Conservation (phyloP, 1,139 yeast genomes). For the Insectozyma bohioensis region DNA sequence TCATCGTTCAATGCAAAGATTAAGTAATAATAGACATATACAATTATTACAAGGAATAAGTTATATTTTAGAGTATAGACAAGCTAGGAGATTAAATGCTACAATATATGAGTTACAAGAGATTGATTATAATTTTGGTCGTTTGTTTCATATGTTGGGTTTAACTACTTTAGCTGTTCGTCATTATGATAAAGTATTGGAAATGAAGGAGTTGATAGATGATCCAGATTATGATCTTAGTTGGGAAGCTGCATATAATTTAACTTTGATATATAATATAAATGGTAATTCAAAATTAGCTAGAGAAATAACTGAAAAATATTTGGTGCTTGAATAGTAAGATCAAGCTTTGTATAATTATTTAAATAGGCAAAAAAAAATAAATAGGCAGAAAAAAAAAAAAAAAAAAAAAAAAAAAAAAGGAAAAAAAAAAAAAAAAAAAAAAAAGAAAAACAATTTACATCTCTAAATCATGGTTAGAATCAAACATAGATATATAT, state of each 20-base stretch:
- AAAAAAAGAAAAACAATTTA: too few relatives aligned
- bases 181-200: slow-evolving; percentile 69
- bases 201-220: slow-evolving; percentile 24
- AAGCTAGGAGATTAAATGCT: slow-evolving; percentile 36
- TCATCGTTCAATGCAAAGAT: slow-evolving; percentile 92
- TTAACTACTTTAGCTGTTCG: slow-evolving; percentile 67
- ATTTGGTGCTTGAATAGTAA: slow-evolving; percentile 44
- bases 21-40: slow-evolving; percentile 79
- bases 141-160: slow-evolving; percentile 83
- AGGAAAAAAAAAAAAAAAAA: neutral
- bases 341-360: too few relatives aligned
- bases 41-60: slow-evolving; percentile 87
- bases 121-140: slow-evolving; percentile 77
- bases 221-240: slow-evolving; percentile 53
- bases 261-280: slow-evolving; percentile 68
- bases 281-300: slow-evolving; percentile 75
- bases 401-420: slow-evolving; percentile 1
- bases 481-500: slow-evolving; percentile 76
- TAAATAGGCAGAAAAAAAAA: neutral
- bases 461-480: slow-evolving; percentile 64
- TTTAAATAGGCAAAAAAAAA: neutral
- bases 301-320: slow-evolving; percentile 58
- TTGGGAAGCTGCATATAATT: slow-evolving; percentile 83
- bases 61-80: slow-evolving; percentile 69
- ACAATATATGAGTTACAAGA: slow-evolving; percentile 66